Evolutionary conservation across 2,329 filamentous ascomycete genomes (phyloP).

Genomic region (Cladosporium oxysporum): DNA sequence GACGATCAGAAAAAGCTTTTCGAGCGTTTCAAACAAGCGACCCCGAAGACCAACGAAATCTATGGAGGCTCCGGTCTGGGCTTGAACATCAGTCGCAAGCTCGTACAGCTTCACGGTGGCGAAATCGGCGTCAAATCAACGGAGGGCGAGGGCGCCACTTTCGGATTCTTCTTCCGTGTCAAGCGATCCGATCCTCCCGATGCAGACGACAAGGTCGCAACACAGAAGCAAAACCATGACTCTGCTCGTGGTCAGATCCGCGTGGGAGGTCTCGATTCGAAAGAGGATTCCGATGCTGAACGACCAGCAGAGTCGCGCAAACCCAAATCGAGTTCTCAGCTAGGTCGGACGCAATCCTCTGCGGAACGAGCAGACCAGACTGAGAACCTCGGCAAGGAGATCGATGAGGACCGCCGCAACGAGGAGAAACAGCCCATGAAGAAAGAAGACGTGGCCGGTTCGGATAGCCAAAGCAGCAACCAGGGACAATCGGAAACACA

Average conservation of each 20-base stretch:
- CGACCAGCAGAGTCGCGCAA: constrained; percentile 15
- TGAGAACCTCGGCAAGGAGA: constrained; percentile 38
- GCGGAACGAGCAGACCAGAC: constrained; percentile 29
- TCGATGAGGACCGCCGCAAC: constrained; percentile 26
- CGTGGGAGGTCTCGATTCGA: constrained; percentile 11
- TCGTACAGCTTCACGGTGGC: constrained; percentile 47
- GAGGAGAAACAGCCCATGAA: neutral
- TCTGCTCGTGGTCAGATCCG: constrained; percentile 10
- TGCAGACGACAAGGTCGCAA: constrained; percentile 3
- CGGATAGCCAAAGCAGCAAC: neutral
- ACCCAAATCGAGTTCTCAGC: neutral
- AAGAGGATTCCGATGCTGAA: neutral
- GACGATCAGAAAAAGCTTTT: constrained; percentile 46
- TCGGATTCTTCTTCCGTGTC: constrained; percentile 44
- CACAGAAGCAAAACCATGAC: neutral
- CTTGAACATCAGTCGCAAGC: constrained; percentile 48
- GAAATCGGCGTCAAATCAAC: constrained; percentile 48
- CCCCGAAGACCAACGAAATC: constrained; percentile 37
- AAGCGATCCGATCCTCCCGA: constrained; percentile 15
- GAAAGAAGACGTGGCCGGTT: neutral
- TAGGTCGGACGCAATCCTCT: constrained; percentile 20
- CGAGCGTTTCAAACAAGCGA: constrained; percentile 44
- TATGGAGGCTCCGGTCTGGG: constrained; percentile 50
- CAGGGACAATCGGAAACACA: neutral
- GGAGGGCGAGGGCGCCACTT: constrained; percentile 42